Percentiles rank a stretch among this genome's conserved stretches.
phyloP scores from a whole-genome alignment of 495 filamentous ascomycete species.

The Pyronema domesticum region DNA sequence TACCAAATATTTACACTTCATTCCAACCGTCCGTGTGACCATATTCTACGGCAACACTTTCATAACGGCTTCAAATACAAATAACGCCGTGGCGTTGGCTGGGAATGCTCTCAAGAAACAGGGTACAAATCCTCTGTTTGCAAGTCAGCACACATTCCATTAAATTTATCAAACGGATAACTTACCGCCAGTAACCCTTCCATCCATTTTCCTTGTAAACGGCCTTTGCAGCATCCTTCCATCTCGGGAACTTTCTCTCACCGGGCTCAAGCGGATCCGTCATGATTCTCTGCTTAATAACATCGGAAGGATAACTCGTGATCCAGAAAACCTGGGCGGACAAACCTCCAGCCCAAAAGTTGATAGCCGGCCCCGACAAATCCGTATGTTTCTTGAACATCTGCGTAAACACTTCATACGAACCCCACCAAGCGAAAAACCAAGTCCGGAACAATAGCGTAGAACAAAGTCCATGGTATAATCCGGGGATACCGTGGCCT shows the following conservation, averaged over 20 bases:
- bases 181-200: slow-evolving; percentile 62
- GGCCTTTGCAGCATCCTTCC: slow-evolving; percentile 62
- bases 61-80: slow-evolving; percentile 89
- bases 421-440: slow-evolving; percentile 97
- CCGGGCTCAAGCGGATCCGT: slow-evolving; percentile 71
- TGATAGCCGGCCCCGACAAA: slow-evolving; percentile 63
- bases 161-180: not conserved
- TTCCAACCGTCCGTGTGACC: not conserved
- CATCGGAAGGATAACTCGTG: slow-evolving; percentile 77
- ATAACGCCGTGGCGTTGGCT: slow-evolving; percentile 83
- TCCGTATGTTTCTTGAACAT: slow-evolving; percentile 44
- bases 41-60: slow-evolving; percentile 44
- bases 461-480: slow-evolving; percentile 70
- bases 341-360: slow-evolving; percentile 93
- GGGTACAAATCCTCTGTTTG: slow-evolving; percentile 53
- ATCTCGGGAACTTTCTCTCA: slow-evolving; percentile 47
- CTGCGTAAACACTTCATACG: slow-evolving; percentile 66
- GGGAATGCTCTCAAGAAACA: slow-evolving; percentile 91
- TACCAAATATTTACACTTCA: no score
- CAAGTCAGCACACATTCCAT: slow-evolving; percentile 1
- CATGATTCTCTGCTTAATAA: slow-evolving; percentile 97
- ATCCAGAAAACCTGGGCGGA: slow-evolving; percentile 90
- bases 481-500: slow-evolving; percentile 52
- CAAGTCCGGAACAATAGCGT: slow-evolving; percentile 79
- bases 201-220: slow-evolving; percentile 58